These are phyloP conservation scores for Ustilago xerochloae DNA, from an alignment of 1,284 basidiomycete species.

Conservation along the genomic window DNA sequence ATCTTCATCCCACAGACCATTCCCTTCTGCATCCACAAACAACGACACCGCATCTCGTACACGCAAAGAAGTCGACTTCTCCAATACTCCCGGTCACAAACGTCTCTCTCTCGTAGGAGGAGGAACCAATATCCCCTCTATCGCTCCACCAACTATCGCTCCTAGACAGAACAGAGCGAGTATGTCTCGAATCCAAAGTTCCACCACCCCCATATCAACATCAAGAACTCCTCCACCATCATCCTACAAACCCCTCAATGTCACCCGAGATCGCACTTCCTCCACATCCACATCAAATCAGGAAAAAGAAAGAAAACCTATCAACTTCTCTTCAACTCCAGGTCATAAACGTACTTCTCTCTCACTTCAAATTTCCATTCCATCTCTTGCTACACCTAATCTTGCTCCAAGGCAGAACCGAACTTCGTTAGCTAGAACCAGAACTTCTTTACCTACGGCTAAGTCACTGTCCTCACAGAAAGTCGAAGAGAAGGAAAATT, in stretches of 20 bases:
- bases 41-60: not conserved
- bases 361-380: conserved; percentile 17
- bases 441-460: not conserved
- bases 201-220: not conserved
- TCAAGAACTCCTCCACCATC: not conserved
- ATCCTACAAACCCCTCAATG: not conserved
- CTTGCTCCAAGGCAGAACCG: conserved; percentile 43
- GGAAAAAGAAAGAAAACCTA: conserved; percentile 4
- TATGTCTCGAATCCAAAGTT: conserved; percentile 10
- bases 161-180: conserved; percentile 35
- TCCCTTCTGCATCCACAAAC: conserved; percentile 1
- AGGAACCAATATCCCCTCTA: conserved; percentile 15
- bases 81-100: conserved; percentile 55
- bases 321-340: conserved; percentile 45
- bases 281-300: not conserved
- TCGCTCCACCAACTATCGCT: conserved; percentile 28
- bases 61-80: conserved; percentile 47
- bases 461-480: not conserved
- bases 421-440: conserved; percentile 24
- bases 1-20: not conserved
- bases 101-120: conserved; percentile 6
- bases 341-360: conserved; percentile 50
- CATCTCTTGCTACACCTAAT: conserved; percentile 39
- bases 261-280: not conserved
- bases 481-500: not conserved